These are phyloP conservation scores for Moricandia moricandioides DNA, from an alignment of 345 rosid species.

Conservation along the genomic window DNA sequence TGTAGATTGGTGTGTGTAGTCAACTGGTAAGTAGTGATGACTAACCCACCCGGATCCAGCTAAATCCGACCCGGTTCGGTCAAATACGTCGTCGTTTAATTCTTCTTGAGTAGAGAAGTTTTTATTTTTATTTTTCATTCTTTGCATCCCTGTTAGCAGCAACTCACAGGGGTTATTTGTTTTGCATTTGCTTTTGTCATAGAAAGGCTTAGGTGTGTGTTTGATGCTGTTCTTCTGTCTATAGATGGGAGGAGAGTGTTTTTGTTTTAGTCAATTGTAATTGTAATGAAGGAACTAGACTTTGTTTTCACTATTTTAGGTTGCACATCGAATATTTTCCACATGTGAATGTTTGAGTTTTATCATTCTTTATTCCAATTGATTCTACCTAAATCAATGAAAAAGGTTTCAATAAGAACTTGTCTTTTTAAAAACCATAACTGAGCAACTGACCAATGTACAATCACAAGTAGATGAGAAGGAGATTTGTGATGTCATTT, in stretches of 20 bases:
- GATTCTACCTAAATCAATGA: not conserved
- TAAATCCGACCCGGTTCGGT: not conserved
- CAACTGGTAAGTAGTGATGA: not conserved
- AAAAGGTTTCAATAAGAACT: not conserved
- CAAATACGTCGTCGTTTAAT: not conserved
- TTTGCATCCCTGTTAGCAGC: too few relatives aligned
- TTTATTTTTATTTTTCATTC: conserved; percentile 46
- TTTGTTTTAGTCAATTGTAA: not conserved
- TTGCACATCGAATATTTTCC: not conserved
- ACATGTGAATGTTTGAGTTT: not conserved
- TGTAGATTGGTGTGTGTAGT: not conserved
- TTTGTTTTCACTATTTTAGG: not conserved
- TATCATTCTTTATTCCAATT: not conserved
- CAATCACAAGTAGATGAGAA: not conserved
- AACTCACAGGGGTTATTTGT: not conserved
- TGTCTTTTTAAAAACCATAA: not conserved
- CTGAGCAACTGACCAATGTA: not conserved
- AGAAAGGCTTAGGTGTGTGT: not conserved
- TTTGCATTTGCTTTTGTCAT: conserved; percentile 31
- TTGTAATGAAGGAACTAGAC: not conserved
- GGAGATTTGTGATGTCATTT: not conserved
- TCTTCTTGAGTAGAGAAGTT: not conserved
- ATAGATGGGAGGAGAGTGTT: not conserved
- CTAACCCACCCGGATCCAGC: conserved; percentile 1
- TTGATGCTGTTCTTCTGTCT: not conserved